Evolutionary conservation across 2,329 filamentous ascomycete species (phyloP).

Genomic region (Periconia macrospinosa): DNA sequence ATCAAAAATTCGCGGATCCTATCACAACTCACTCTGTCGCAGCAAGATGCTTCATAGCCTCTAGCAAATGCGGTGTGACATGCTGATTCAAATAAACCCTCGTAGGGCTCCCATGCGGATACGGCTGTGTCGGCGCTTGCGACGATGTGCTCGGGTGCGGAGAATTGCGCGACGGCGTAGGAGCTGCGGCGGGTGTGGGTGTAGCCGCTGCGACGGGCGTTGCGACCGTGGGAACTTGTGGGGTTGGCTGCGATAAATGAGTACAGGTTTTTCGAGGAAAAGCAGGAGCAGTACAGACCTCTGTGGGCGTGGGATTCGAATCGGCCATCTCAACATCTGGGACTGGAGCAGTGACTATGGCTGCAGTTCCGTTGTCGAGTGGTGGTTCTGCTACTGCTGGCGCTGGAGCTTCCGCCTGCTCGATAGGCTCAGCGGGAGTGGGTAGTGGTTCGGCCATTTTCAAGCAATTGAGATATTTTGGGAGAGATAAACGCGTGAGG

Average conservation of each 20-base stretch:
- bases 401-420: background rate
- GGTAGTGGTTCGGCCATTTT: constrained; percentile 23
- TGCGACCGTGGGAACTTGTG: constrained; percentile 11
- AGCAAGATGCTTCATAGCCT: constrained; percentile 56
- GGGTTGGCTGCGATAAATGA: constrained; percentile 8
- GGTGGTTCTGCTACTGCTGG: constrained; percentile 17
- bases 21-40: constrained; percentile 43
- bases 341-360: constrained; percentile 8
- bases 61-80: constrained; percentile 54
- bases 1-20: background rate
- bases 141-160: constrained; percentile 32
- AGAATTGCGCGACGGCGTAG: constrained; percentile 34
- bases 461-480: background rate
- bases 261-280: constrained; percentile 4
- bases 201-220: constrained; percentile 8
- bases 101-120: constrained; percentile 52
- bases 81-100: constrained; percentile 54
- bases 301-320: constrained; percentile 8
- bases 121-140: constrained; percentile 39
- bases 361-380: constrained; percentile 23
- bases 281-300: constrained; percentile 7
- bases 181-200: constrained; percentile 14
- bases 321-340: constrained; percentile 37
- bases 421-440: constrained; percentile 17
- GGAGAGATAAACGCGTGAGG: background rate